phyloP scores from a whole-genome alignment of 2,329 filamentous ascomycete genomes.

The Penicillium sclerotiorum region DNA sequence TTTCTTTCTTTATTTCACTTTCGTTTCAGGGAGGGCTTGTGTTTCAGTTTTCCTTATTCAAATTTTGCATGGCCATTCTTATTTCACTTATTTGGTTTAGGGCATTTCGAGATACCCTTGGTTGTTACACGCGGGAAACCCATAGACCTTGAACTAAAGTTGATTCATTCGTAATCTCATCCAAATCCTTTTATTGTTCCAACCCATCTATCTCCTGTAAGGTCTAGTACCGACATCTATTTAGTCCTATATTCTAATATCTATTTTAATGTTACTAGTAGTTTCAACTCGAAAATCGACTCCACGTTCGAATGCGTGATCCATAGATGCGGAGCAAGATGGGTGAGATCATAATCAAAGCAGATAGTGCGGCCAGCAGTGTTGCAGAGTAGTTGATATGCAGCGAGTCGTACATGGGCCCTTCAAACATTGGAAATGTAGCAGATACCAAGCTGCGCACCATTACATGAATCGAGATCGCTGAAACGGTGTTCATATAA shows the following conservation, averaged over 20 bases:
- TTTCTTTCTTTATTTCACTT: too few species aligned
- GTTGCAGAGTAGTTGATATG: slow-evolving; percentile 27
- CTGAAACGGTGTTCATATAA: slow-evolving; percentile 35
- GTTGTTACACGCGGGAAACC: slow-evolving; percentile 3
- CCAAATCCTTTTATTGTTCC: too few species aligned
- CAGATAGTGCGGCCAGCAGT: slow-evolving; percentile 34
- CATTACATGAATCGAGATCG: slow-evolving; percentile 39
- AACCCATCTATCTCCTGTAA: neutral
- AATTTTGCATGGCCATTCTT: neutral
- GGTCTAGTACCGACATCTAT: neutral
- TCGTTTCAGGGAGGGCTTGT: slow-evolving; percentile 1
- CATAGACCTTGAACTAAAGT: neutral
- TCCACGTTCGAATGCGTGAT: slow-evolving; percentile 25
- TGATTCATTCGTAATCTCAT: too few species aligned
- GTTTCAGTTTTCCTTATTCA: slow-evolving; percentile 5
- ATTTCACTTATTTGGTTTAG: neutral
- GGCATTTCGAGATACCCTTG: slow-evolving; percentile 26
- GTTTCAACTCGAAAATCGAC: slow-evolving; percentile 21
- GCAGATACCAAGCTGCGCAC: slow-evolving; percentile 35
- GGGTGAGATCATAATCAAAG: slow-evolving; percentile 70
- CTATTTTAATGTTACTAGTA: neutral
- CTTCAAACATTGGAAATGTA: slow-evolving; percentile 28
- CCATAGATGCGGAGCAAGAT: slow-evolving; percentile 27
- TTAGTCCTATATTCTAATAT: too few species aligned
- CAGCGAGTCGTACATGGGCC: slow-evolving; percentile 20